A percentile compares a stretch with the other conserved stretches of the same genome.
These are phyloP conservation scores for Macrophomina tecta DNA, from an alignment of 2,329 filamentous ascomycete genomes.

Conservation along the genomic window DNA sequence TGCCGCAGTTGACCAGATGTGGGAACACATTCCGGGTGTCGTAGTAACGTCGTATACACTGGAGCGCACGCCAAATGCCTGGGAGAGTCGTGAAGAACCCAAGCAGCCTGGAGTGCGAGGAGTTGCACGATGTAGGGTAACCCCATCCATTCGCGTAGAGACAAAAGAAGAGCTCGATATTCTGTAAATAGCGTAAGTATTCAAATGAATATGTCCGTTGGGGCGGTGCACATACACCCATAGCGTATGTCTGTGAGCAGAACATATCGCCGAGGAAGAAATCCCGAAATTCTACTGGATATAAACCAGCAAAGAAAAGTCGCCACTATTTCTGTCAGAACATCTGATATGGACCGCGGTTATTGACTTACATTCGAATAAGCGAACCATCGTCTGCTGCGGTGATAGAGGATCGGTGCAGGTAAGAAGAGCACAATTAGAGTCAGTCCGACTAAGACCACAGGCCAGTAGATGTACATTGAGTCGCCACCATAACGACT, in stretches of 20 bases:
- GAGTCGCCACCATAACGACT: slow-evolving; percentile 66
- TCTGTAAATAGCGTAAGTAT: slow-evolving; percentile 57
- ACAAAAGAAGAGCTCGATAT: slow-evolving; percentile 93
- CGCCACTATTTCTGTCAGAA: slow-evolving; percentile 70
- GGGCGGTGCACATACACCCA: slow-evolving; percentile 67
- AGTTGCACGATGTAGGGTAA: slow-evolving; percentile 79
- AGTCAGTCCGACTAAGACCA: slow-evolving; percentile 76
- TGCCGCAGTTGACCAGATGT: slow-evolving; percentile 89
- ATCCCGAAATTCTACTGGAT: slow-evolving; percentile 94
- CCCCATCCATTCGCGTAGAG: slow-evolving; percentile 83
- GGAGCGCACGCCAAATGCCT: slow-evolving; percentile 86
- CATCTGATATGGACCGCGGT: background rate
- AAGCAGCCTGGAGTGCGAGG: slow-evolving; percentile 78
- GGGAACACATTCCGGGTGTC: slow-evolving; percentile 90
- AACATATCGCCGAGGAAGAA: slow-evolving; percentile 99
- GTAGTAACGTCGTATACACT: slow-evolving; percentile 87
- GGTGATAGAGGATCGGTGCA: slow-evolving; percentile 73
- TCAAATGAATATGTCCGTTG: background rate
- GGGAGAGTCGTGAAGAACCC: slow-evolving; percentile 87
- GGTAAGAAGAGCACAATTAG: slow-evolving; percentile 76
- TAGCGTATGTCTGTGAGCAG: slow-evolving; percentile 90
- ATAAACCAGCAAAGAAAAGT: slow-evolving; percentile 81
- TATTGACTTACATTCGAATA: slow-evolving; percentile 76
- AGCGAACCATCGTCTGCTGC: slow-evolving; percentile 82
- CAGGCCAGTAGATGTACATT: slow-evolving; percentile 85